Evolutionary conservation across 306 rosid species (phyloP).

Genomic region (Cyclanthera cordifolia): DNA sequence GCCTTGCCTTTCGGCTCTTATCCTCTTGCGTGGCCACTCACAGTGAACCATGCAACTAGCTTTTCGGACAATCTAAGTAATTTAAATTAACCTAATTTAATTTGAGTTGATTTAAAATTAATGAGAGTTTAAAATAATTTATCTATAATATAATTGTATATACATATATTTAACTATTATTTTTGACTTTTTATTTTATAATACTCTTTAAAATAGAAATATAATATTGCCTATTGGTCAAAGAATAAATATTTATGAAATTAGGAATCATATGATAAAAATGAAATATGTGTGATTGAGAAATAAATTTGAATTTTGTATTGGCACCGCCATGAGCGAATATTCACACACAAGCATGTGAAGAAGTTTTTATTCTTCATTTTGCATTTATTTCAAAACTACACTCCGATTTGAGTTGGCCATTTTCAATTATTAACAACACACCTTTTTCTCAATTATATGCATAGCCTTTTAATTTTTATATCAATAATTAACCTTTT

Average conservation of each 20-base stretch:
- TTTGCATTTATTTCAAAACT: slow-evolving; percentile 2
- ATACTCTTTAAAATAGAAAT: too few species aligned
- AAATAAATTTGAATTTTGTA: neutral
- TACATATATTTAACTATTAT: too few species aligned
- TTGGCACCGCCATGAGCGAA: slow-evolving; percentile 1
- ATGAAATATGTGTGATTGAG: too few species aligned
- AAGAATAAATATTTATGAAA: neutral
- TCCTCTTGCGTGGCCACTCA: slow-evolving; percentile 7
- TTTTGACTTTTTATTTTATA: too few species aligned
- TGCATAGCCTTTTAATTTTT: neutral
- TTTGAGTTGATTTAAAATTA: too few species aligned
- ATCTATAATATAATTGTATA: too few species aligned
- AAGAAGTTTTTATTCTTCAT: slow-evolving; percentile 1
- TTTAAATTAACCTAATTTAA: too few species aligned
- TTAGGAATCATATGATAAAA: too few species aligned
- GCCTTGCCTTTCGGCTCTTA: neutral
- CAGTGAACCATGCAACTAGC: slow-evolving; percentile 2
- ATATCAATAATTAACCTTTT: too few species aligned
- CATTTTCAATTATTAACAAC: slow-evolving; percentile 5
- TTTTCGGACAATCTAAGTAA: too few species aligned
- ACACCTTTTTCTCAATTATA: neutral
- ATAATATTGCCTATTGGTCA: too few species aligned
- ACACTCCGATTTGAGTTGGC: neutral
- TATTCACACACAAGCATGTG: slow-evolving; percentile 8
- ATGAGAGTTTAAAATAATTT: too few species aligned